A percentile compares a stretch with the other conserved stretches of the same genome.
These are phyloP conservation scores for Pichia sp. DNA, from an alignment of 1,139 yeast genomes.

Conservation along the genomic window DNA sequence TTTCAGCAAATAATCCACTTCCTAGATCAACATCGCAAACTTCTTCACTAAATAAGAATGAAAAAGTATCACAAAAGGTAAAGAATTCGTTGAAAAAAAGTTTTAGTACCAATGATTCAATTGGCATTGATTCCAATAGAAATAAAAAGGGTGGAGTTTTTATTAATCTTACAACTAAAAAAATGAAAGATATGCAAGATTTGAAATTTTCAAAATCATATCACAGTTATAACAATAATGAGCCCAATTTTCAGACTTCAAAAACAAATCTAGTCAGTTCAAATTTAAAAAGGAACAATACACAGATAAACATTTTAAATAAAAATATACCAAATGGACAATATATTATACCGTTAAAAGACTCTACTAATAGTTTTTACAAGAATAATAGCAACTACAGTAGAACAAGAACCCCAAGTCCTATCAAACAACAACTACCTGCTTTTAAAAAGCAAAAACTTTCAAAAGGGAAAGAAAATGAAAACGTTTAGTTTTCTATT, in stretches of 20 bases:
- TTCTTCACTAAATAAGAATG: neutral
- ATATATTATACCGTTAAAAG: slow-evolving; percentile 8
- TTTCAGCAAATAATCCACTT: neutral
- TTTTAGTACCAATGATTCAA: neutral
- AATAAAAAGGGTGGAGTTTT: neutral
- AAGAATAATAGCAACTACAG: slow-evolving; percentile 2
- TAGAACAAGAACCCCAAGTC: neutral
- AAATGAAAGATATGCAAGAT: neutral
- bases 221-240: neutral
- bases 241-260: neutral
- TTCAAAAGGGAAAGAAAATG: slow-evolving; percentile 1
- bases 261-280: neutral
- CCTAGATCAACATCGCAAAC: neutral
- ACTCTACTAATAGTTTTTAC: slow-evolving; percentile 14
- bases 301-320: neutral
- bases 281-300: neutral
- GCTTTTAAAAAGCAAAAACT: neutral
- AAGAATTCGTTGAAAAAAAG: neutral
- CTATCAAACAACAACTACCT: neutral
- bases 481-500: neutral
- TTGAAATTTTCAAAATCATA: neutral
- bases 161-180: neutral
- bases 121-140: neutral
- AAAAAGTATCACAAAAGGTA: neutral
- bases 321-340: neutral